Conservation (phyloP, 2,329 filamentous ascomycete species). For the Tolypocladium inflatum region DNA sequence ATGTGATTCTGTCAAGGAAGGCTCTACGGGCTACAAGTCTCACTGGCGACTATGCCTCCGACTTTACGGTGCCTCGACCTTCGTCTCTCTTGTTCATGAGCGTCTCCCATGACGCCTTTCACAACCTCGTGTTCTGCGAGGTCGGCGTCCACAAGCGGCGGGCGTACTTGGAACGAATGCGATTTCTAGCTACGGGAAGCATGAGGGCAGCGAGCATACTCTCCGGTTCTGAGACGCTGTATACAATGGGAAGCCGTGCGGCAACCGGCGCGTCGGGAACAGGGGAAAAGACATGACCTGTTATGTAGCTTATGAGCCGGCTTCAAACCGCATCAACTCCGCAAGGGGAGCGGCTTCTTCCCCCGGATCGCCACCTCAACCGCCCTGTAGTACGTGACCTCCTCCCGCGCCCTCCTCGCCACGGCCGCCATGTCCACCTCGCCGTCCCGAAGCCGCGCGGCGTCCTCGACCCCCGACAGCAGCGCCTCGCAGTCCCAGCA, state of each 20-base stretch:
- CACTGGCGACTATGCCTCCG: neutral
- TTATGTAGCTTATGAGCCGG: neutral
- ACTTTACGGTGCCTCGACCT: neutral
- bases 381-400: conserved; percentile 9
- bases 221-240: neutral
- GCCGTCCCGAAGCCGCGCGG: neutral
- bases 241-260: neutral
- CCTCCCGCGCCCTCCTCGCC: conserved; percentile 1
- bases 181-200: neutral
- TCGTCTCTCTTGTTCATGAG: neutral
- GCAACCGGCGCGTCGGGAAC: neutral
- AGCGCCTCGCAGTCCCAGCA: conserved; percentile 29
- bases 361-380: conserved; percentile 8
- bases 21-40: neutral
- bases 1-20: neutral
- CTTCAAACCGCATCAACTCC: neutral
- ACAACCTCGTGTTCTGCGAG: conserved; percentile 10
- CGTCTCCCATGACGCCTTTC: neutral
- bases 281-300: neutral
- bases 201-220: too few relatives aligned
- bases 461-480: conserved; percentile 11
- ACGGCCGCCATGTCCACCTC: conserved; percentile 6
- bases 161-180: conserved; percentile 8
- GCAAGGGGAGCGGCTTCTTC: conserved; percentile 2
- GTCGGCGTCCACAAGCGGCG: conserved; percentile 11